Conservation (phyloP, 805 yeast species). For the Ogataea corticis region DNA sequence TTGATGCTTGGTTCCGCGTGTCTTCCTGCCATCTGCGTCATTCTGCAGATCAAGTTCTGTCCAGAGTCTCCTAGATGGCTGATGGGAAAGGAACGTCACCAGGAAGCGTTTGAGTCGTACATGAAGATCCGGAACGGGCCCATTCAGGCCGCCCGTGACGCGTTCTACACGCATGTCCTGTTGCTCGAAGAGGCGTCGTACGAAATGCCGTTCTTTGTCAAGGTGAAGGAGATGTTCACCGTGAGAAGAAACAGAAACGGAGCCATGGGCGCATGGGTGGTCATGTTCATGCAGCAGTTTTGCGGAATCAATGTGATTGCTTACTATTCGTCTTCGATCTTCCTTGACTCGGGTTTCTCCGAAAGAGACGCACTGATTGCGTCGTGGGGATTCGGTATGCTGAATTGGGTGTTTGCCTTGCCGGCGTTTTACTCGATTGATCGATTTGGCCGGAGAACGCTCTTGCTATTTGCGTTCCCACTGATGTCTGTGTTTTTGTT, state of each 20-base stretch:
- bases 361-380: slow-evolving; percentile 68
- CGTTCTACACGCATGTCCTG: slow-evolving; percentile 66
- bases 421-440: slow-evolving; percentile 85
- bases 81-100: slow-evolving; percentile 67
- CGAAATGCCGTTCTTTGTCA: slow-evolving; percentile 45
- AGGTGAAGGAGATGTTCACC: slow-evolving; percentile 59
- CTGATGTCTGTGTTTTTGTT: slow-evolving; percentile 60
- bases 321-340: slow-evolving; percentile 78
- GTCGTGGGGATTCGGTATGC: slow-evolving; percentile 83
- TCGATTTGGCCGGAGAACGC: slow-evolving; percentile 67
- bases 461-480: slow-evolving; percentile 61
- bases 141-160: slow-evolving; percentile 68
- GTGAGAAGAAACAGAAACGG: slow-evolving; percentile 84
- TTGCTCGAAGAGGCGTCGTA: slow-evolving; percentile 60
- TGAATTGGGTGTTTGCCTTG: slow-evolving; percentile 76
- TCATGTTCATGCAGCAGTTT: slow-evolving; percentile 88
- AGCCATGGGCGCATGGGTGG: slow-evolving; percentile 74
- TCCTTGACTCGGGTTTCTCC: slow-evolving; percentile 63
- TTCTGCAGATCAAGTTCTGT: slow-evolving; percentile 61
- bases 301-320: slow-evolving; percentile 91
- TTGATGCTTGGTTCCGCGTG: slow-evolving; percentile 68
- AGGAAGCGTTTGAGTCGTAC: slow-evolving; percentile 57
- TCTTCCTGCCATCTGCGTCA: slow-evolving; percentile 63
- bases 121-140: slow-evolving; percentile 47
- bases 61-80: slow-evolving; percentile 81